phyloP scores from a whole-genome alignment of 495 filamentous ascomycete species.

The Astrothelium macrocarpum region DNA sequence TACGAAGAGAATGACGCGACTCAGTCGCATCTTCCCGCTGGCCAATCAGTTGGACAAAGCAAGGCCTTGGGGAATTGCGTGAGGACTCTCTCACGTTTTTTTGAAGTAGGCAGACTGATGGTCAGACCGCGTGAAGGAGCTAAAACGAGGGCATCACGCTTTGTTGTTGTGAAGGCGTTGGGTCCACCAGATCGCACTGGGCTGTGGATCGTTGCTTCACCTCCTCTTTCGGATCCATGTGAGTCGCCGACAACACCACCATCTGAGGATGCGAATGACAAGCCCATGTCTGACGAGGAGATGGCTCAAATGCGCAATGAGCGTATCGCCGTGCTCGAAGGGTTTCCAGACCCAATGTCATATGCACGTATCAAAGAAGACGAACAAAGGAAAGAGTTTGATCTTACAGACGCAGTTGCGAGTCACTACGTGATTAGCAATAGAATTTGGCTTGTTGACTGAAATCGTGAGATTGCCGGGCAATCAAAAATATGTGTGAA shows the following conservation, averaged over 20 bases:
- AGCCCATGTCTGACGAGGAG: background rate
- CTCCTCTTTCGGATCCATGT: background rate
- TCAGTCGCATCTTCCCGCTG: background rate
- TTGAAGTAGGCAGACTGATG: background rate
- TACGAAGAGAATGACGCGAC: background rate
- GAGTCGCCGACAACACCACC: background rate
- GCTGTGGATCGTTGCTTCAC: background rate
- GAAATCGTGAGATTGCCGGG: background rate
- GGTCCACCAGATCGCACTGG: background rate
- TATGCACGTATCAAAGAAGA: constrained; percentile 1
- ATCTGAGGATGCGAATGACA: background rate
- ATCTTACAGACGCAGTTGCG: background rate
- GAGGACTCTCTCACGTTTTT: background rate
- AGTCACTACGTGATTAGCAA: background rate
- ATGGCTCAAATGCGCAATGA: background rate
- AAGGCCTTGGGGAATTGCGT: background rate
- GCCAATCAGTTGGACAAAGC: background rate
- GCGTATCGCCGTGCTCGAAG: background rate
- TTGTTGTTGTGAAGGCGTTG: background rate
- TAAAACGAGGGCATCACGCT: background rate
- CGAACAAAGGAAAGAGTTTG: background rate
- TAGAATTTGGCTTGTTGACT: background rate
- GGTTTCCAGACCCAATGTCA: background rate
- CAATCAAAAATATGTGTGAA: too few species aligned
- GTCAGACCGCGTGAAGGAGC: background rate